Evolutionary conservation across 306 rosid species (phyloP), one percentile per base, ranked within the genome.

Genomic region (Echinosophora koreensis): DNA sequence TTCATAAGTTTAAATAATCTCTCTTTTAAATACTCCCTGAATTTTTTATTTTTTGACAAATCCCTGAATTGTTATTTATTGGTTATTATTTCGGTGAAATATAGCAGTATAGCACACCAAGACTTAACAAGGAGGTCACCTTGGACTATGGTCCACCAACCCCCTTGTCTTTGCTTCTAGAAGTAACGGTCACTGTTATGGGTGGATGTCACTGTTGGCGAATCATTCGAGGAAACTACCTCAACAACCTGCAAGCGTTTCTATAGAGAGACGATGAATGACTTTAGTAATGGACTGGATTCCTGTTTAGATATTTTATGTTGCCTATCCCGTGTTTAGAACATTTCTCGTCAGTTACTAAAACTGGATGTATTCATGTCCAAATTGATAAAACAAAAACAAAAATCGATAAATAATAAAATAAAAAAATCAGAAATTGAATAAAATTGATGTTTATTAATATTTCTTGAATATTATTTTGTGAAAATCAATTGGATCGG

Each of bases 151-250:
- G 35, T 74, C 64, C 65, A 74, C 74, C 74, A 38, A 81, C 34
- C 15, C 62, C n/a, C n/a, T n/a, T n/a, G 15, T 3, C 14, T 8
- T 47, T 8, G 55, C 13, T 17, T 73, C 5, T 65, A 49, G 34
- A 35, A 52, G 39, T 0, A n/a, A 49, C 4, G 22, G 17, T 55
- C 16, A 70, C 34, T 15, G 15, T 57, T 3, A 35, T 59, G 64
- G 65, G 54, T 59, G 67, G 39, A 64, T 73, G 76, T 37, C 57
- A 75, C n/a, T 59, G 44, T 8, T 5, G 79, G 46, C 66, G 77
- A 69, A 75, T 59, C 34, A 38, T 42, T 61, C 73, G n/a, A 75
- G 77, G 81, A 69, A 78, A 17, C 60, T 15, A 27, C 62, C 37
- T 56, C 30, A 46, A 41, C 32, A 42, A 8, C 69, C 54, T 39